These are phyloP conservation scores for Pestalotiopsis sp. DNA, from an alignment of 2,329 filamentous ascomycete species.

Conservation along the genomic window DNA sequence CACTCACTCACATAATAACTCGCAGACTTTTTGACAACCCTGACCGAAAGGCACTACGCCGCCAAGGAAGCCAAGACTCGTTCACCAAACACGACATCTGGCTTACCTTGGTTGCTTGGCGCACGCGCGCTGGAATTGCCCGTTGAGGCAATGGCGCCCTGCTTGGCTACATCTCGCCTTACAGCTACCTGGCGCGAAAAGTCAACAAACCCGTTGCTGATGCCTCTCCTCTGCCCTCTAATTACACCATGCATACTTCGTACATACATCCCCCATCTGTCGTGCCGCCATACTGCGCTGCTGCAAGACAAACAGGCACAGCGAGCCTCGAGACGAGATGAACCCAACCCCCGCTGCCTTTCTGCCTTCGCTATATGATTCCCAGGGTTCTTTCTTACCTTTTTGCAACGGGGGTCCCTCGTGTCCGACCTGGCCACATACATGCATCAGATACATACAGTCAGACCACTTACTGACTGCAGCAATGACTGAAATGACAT, in stretches of 20 bases:
- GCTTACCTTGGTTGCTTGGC: background rate
- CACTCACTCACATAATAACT: background rate
- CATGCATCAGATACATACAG: background rate
- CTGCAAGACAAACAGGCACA: background rate
- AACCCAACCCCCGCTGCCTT: background rate
- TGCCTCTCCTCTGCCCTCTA: background rate
- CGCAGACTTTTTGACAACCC: background rate
- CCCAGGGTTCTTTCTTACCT: background rate
- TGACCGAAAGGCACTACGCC: background rate
- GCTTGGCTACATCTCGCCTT: background rate
- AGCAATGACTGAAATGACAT: background rate
- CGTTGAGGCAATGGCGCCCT: background rate
- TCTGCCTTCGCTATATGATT: background rate
- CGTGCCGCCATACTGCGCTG: background rate
- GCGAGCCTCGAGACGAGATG: background rate
- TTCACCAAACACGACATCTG: slow-evolving; percentile 1
- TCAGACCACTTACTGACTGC: background rate
- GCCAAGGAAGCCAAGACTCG: background rate
- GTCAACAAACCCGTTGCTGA: background rate
- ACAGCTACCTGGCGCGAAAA: background rate
- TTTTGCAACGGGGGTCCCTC: background rate
- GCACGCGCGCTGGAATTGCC: background rate
- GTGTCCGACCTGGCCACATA: background rate
- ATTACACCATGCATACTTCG: background rate
- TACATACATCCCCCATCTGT: background rate